phyloP scores from a whole-genome alignment of 1,284 basidiomycete species.

The Marasmius tenuissimus region DNA sequence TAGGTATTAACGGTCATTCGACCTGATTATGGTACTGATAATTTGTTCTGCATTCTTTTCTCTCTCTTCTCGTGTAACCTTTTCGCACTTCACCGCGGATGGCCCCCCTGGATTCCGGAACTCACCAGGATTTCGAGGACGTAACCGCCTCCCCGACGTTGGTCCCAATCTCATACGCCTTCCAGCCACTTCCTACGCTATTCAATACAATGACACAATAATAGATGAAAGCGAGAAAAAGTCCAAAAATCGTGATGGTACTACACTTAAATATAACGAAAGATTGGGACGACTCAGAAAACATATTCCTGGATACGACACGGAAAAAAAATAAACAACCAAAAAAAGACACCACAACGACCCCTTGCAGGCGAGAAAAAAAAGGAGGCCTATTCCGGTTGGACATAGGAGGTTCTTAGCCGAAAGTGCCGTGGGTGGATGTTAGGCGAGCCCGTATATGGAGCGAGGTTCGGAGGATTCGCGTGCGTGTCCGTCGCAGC shows the following conservation, averaged over 20 bases:
- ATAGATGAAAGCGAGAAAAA: constrained; percentile 3
- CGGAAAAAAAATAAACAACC: background rate
- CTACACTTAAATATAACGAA: constrained; percentile 10
- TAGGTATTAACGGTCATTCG: constrained; percentile 38
- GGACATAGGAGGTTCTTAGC: constrained; percentile 16
- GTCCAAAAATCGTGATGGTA: constrained; percentile 14
- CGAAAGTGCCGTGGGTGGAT: constrained; percentile 15
- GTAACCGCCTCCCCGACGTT: constrained; percentile 17
- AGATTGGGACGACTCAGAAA: background rate
- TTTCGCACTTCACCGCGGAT: background rate
- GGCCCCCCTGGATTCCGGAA: constrained; percentile 6
- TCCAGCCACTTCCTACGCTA: constrained; percentile 15
- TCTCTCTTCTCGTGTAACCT: background rate
- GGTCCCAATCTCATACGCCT: constrained; percentile 17
- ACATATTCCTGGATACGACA: background rate
- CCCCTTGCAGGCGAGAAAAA: background rate
- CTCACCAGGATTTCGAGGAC: constrained; percentile 20
- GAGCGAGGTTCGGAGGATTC: constrained; percentile 22
- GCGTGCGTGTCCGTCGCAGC: constrained; percentile 6
- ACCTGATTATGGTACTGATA: constrained; percentile 25
- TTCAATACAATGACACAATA: constrained; percentile 13
- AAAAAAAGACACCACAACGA: constrained; percentile 1
- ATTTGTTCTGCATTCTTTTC: constrained; percentile 6
- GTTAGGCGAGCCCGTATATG: constrained; percentile 5
- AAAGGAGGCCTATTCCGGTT: constrained; percentile 12